Conservation (phyloP, 306 rosid genomes). For the Rosa rugosa region DNA sequence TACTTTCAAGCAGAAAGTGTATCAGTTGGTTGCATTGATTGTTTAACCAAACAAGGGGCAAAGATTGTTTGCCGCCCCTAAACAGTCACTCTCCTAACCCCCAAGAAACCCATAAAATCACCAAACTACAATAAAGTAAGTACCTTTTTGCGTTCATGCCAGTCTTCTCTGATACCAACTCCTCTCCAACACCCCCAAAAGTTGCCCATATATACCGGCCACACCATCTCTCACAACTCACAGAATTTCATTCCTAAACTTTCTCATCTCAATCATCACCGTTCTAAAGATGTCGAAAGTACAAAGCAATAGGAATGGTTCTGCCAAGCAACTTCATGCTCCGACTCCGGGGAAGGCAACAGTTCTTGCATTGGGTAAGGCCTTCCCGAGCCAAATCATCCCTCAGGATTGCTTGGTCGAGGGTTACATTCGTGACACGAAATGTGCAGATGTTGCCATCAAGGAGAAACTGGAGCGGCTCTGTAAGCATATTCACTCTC, state of each 20-base stretch:
- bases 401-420: constrained; percentile 97
- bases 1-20: constrained; percentile 4
- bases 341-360: constrained; percentile 78
- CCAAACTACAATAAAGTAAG: constrained; percentile 39
- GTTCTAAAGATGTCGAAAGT: constrained; percentile 50
- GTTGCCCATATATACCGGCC: constrained; percentile 40
- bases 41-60: constrained; percentile 31
- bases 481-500: constrained; percentile 52
- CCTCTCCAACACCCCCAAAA: constrained; percentile 45
- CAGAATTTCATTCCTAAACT: neutral
- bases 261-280: neutral
- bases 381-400: constrained; percentile 82
- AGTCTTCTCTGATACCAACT: constrained; percentile 58
- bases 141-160: constrained; percentile 48
- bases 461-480: constrained; percentile 88
- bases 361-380: constrained; percentile 84
- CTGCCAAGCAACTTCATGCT: constrained; percentile 11
- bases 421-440: constrained; percentile 88
- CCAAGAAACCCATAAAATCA: constrained; percentile 33
- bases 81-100: constrained; percentile 46
- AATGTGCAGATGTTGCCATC: constrained; percentile 62
- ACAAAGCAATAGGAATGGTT: constrained; percentile 33
- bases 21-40: constrained; percentile 15
- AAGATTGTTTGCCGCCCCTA: constrained; percentile 32
- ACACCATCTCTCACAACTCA: constrained; percentile 21